phyloP scores from a whole-genome alignment of 1,139 yeast species.

The Taphrina pruni region DNA sequence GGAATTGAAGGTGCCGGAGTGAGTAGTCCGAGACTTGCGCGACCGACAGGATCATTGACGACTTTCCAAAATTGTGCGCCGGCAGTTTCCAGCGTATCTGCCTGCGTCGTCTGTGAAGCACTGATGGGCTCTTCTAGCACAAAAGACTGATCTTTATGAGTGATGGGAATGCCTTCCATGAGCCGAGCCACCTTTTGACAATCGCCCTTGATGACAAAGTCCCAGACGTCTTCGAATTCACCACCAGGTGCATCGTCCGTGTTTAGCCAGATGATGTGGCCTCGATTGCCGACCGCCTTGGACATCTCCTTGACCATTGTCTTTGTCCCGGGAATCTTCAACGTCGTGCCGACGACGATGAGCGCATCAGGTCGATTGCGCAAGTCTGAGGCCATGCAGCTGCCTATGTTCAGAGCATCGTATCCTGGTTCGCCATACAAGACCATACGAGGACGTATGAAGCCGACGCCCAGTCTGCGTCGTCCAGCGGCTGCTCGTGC shows the following conservation, averaged over 20 bases:
- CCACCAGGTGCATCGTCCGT: slow-evolving; percentile 59
- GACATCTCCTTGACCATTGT: slow-evolving; percentile 66
- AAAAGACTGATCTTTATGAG: slow-evolving; percentile 23
- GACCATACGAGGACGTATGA: slow-evolving; percentile 74
- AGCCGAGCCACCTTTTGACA: slow-evolving; percentile 39
- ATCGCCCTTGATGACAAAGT: slow-evolving; percentile 42
- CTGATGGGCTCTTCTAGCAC: slow-evolving; percentile 3
- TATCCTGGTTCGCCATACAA: slow-evolving; percentile 83
- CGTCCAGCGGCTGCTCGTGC: slow-evolving; percentile 66
- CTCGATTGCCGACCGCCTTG: slow-evolving; percentile 61
- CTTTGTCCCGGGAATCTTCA: slow-evolving; percentile 75
- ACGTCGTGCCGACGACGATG: slow-evolving; percentile 74
- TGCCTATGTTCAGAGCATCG: slow-evolving; percentile 67
- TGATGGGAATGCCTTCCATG: slow-evolving; percentile 22
- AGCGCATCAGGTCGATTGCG: slow-evolving; percentile 65
- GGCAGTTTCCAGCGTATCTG: background rate
- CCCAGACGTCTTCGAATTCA: slow-evolving; percentile 40
- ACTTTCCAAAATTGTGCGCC: slow-evolving; percentile 17
- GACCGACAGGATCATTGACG: background rate
- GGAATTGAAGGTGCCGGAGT: slow-evolving; percentile 19
- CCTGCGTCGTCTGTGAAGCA: slow-evolving; percentile 14
- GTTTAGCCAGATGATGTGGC: slow-evolving; percentile 67
- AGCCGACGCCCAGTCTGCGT: slow-evolving; percentile 67
- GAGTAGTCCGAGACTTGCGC: background rate
- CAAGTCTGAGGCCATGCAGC: slow-evolving; percentile 63